A percentile compares a stretch with the other conserved stretches of the same genome.
Evolutionary conservation across 2,329 filamentous ascomycete species (phyloP).

Genomic region (Ceratocystis eucalypticola): DNA sequence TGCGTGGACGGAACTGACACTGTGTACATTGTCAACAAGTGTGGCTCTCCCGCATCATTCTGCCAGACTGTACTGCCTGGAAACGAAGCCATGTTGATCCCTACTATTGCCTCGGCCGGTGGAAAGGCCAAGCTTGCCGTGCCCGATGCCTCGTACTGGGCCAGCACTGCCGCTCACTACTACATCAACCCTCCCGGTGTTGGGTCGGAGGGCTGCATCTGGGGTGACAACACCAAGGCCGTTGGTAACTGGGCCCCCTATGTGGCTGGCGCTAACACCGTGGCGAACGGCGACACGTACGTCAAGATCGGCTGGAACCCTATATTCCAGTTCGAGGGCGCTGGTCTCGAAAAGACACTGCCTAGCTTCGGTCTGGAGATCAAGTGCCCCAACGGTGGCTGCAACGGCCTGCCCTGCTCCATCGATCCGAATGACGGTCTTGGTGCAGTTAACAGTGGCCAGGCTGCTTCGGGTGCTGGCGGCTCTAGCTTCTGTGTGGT

Average conservation of each 20-base stretch:
- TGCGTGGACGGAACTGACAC: conserved; percentile 56
- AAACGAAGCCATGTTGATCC: conserved; percentile 71
- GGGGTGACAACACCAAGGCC: conserved; percentile 50
- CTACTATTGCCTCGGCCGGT: conserved; percentile 48
- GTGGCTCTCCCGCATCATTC: conserved; percentile 49
- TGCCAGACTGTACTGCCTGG: conserved; percentile 70
- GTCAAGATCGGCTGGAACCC: conserved; percentile 70
- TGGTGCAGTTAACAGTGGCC: conserved; percentile 45
- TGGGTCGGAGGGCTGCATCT: conserved; percentile 51
- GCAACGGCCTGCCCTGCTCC: conserved; percentile 60
- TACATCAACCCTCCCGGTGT: conserved; percentile 67
- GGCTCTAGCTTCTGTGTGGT: conserved; percentile 62
- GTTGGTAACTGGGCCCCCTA: conserved; percentile 67
- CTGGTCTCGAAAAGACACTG: conserved; percentile 39
- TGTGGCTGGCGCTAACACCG: conserved; percentile 62
- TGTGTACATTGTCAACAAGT: conserved; percentile 53
- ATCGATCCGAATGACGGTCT: conserved; percentile 48
- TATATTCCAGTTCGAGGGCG: conserved; percentile 52
- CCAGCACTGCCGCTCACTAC: conserved; percentile 59
- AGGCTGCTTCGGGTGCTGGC: conserved; percentile 47
- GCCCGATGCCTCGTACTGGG: conserved; percentile 58
- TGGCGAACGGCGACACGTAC: conserved; percentile 50
- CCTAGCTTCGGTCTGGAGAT: conserved; percentile 58
- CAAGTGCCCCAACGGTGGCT: conserved; percentile 50
- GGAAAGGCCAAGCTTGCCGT: conserved; percentile 48